Evolutionary conservation across 2,329 filamentous ascomycete species (phyloP).

Genomic region (Pseudogymnoascus sp.): DNA sequence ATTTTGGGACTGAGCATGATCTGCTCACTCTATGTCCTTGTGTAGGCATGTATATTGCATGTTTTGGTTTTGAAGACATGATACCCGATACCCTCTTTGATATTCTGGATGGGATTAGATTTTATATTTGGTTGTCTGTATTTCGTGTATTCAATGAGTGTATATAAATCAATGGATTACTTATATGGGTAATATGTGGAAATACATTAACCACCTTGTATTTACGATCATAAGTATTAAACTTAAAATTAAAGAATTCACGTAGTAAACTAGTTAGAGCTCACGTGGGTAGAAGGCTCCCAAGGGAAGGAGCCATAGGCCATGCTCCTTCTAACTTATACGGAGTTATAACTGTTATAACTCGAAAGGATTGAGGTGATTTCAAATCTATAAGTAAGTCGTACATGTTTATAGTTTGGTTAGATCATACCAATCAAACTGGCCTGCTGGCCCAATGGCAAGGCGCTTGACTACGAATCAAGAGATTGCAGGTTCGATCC

Average conservation of each 20-base stretch:
- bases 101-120: neutral
- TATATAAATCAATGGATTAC: neutral
- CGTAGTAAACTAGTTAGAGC: neutral
- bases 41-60: conserved; percentile 29
- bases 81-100: conserved; percentile 3
- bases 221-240: neutral
- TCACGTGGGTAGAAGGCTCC: neutral
- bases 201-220: neutral
- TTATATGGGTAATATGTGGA: no score
- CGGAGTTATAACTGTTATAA: neutral
- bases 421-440: conserved; percentile 1
- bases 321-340: neutral
- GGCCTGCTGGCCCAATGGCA: conserved; percentile 38
- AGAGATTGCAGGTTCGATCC: conserved; percentile 42
- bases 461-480: conserved; percentile 45
- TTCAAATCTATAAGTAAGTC: neutral
- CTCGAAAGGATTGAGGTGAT: neutral
- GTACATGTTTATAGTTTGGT: neutral
- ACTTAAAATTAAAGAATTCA: neutral
- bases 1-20: conserved; percentile 72
- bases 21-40: conserved; percentile 51
- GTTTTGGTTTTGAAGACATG: neutral
- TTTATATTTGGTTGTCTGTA: neutral
- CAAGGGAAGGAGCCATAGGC: neutral
- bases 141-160: neutral